phyloP scores from a whole-genome alignment of 164 flowering plant species.

The Magnolia changhungtana region DNA sequence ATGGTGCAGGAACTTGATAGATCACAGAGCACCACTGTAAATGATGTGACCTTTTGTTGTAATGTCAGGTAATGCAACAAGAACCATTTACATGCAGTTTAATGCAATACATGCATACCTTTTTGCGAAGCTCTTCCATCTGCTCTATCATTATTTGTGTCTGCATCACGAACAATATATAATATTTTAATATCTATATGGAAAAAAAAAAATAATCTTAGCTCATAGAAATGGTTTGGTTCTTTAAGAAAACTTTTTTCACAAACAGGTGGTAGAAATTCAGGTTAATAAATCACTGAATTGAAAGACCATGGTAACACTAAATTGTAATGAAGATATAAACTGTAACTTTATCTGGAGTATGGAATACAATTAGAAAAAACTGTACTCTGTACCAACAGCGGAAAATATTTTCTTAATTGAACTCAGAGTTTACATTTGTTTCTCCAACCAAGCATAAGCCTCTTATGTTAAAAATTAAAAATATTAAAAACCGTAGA shows the following conservation, averaged over 20 bases:
- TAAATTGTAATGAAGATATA: too few relatives aligned
- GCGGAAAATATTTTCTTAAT: too few relatives aligned
- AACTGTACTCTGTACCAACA: too few relatives aligned
- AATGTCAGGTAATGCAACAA: too few relatives aligned
- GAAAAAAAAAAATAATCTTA: too few relatives aligned
- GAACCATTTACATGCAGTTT: not conserved
- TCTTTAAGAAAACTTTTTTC: not conserved
- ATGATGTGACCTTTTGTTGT: not conserved
- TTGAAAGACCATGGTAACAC: too few relatives aligned
- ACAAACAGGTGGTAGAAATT: not conserved
- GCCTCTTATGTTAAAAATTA: not conserved
- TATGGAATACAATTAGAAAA: too few relatives aligned
- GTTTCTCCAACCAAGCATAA: not conserved
- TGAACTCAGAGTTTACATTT: not conserved
- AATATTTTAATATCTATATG: too few relatives aligned
- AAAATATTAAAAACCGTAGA: too few relatives aligned
- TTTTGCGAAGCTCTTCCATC: constrained; percentile 79
- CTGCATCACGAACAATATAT: constrained; percentile 31
- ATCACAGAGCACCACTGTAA: not conserved
- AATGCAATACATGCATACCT: constrained; percentile 36
- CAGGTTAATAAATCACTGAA: not conserved
- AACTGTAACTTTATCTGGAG: too few relatives aligned
- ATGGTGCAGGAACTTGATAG: not conserved
- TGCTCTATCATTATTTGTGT: constrained; percentile 76
- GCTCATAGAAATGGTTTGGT: not conserved